These are phyloP conservation scores for Schizosaccharomyces japonicus DNA, from an alignment of 805 yeast species.

Conservation along the genomic window DNA sequence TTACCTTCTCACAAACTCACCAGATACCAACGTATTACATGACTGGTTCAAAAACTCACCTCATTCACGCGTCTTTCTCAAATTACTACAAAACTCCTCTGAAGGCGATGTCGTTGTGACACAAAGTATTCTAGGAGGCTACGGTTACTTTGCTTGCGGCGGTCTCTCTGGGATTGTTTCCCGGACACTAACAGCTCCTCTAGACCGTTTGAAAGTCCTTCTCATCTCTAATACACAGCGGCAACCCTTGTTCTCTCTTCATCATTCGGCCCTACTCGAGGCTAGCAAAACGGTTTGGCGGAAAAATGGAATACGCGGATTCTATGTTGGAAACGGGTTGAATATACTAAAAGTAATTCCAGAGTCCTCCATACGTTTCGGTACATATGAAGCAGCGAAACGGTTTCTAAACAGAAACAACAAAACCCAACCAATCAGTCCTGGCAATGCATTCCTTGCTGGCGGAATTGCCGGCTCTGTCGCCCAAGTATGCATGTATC, in stretches of 20 bases:
- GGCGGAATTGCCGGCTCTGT: constrained; percentile 94
- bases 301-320: constrained; percentile 70
- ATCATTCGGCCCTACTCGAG: constrained; percentile 35
- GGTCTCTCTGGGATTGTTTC: constrained; percentile 90
- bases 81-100: constrained; percentile 55
- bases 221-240: constrained; percentile 57
- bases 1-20: no score
- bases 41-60: no score
- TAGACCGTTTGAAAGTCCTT: constrained; percentile 73
- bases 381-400: constrained; percentile 77
- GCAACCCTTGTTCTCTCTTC: constrained; percentile 4
- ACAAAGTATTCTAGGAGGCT: constrained; percentile 54
- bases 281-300: constrained; percentile 63
- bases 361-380: constrained; percentile 91
- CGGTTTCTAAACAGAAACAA: constrained; percentile 28
- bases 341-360: constrained; percentile 89
- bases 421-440: constrained; percentile 18
- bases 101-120: constrained; percentile 83
- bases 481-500: constrained; percentile 81
- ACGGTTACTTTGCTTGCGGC: constrained; percentile 83
- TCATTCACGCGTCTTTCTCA: no score
- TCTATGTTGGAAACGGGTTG: constrained; percentile 68
- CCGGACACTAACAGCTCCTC: constrained; percentile 90
- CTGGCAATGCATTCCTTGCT: constrained; percentile 58
- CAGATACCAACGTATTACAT: no score